Conservation (phyloP, 176 grass and related monocot genomes). For the bread wheat (Triticum aestivum) region IWGSC_CS_RefSeq_v2.1 NC_057808.1:88962745-88963244, state of each 20-base stretch:
- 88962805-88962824: background rate
- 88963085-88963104: constrained; percentile 12
- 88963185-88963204: background rate
- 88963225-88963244: background rate
- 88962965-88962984: background rate
- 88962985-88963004: background rate
- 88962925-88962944: background rate
- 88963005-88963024: background rate
- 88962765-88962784: too few relatives aligned
- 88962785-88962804: background rate
- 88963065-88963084: constrained; percentile 27
- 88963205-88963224: background rate
- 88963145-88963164: background rate
- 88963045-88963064: background rate
- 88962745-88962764: too few relatives aligned
- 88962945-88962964: constrained; percentile 13
- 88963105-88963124: background rate
- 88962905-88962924: constrained; percentile 34
- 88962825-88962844: background rate
- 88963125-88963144: background rate
- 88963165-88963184: constrained; percentile 20
- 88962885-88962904: constrained; percentile 28
- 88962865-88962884: constrained; percentile 23
- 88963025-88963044: background rate
- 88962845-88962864: background rate